Base-by-base conservation (phyloP, 2,329 filamentous ascomycete species). In the Colletotrichum camelliae region DNA sequence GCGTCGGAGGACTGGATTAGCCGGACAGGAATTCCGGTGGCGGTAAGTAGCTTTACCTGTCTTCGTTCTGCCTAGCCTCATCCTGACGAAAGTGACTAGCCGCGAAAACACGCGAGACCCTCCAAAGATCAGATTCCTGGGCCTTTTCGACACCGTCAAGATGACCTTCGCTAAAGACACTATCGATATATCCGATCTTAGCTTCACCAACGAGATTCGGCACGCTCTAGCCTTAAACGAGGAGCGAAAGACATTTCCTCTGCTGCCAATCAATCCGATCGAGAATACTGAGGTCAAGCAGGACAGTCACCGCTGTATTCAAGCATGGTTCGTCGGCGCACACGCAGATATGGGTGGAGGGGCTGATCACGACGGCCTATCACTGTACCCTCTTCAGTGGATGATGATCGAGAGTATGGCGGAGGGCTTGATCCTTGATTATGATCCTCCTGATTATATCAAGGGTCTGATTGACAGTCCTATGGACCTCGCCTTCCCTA, bases 381-480 rank as follows among this genome's bases (percentile, higher is more conserved):
- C 83, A 6, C 78, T 87, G 4, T 87, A 86, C 76, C 84, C 85
- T 5, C 74, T 86, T 2, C 85, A 87, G 75, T 87, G 85, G 85
- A 86, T 87, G 79, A 73, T 86, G 35, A 75, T 84, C 13, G 85
- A 86, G 76, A 81, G 80, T 65, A 77, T 79, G 29, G 76, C 78
- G 24, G 77, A 80, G 13, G 83, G 84, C 2, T 78, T 86, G 2
- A 72, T 80, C 37, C 75, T 85, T 5, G 79, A 80, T 31, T 57
- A 72, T 18, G 48, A 75, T 9, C 67, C 71, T 1, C 39, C 61
- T 3, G 35, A 71, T 35, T 39, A 24, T 13, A 8, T 62, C 12
- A 71, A 52, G 39, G 55, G 29, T 4, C 10, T 62, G 5, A 68
- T 76, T 18, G 33, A 76, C 13, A 55, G 67, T 15, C 76, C 88